Evolutionary conservation across 768 basidiomycete species (phyloP), one percentile per base, ranked within the genome.

Genomic region (Leccinum disarticulatum): DNA sequence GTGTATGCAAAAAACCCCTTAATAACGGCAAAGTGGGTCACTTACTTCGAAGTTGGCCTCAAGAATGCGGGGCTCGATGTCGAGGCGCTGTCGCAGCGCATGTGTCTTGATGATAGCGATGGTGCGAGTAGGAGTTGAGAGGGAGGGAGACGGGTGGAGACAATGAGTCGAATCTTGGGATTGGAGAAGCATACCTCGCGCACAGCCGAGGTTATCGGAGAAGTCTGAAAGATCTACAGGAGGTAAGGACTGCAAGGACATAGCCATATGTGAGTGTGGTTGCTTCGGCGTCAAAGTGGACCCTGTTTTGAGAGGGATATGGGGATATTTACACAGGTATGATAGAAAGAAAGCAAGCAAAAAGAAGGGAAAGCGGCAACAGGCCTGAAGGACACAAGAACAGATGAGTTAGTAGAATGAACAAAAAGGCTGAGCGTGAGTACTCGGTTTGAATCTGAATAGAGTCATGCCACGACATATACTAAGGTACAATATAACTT

Each of bases 81-180:
- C 88, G 67, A 93, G 87, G 52, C 91, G 79, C 64, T 89, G 81
- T 10, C 78, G 71, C 46, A 93, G 76, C 1, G 91, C 90, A 77
- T 91, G 87, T 30, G 81, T 81, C 76, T 93, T 93, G 80, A 93
- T 91, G 62, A 93, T 90, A 17, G 89, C 91, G 54, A 93, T 85
- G 0, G 91, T 91, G 56, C 91, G 81, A n/a, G 81, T 81, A 52
- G 63, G 31, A 27, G 48, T 10, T 3, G 64, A 57, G 17, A 47
- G 30, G 3, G 65, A 55, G 17, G 70, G 55, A 10, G 68, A 60
- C 15, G 57, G 8, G 17, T 52, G 57, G 1, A 51, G 19, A 46
- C 8, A 15, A 38, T 56, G 59, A 25, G 49, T 55, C 35, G 51
- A 31, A 19, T 66, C 58, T 4, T 62, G 61, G 0, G 55, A 52